Percentiles rank a stretch among this genome's conserved stretches.
These are phyloP conservation scores for Glaciozyma martinii DNA, from an alignment of 768 basidiomycete genomes.

Conservation along the genomic window DNA sequence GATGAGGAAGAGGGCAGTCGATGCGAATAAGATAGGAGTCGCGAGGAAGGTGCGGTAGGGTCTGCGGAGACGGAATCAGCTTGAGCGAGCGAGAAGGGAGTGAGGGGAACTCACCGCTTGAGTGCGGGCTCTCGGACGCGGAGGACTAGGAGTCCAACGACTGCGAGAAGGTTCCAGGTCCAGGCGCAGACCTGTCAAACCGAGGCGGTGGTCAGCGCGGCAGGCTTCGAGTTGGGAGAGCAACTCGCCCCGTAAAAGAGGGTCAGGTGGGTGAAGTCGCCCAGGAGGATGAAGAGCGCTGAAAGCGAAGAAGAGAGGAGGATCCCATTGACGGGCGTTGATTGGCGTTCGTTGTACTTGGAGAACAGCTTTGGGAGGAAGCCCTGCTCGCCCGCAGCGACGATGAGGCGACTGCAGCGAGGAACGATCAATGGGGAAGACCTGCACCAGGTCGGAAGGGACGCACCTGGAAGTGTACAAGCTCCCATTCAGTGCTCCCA, in stretches of 20 bases:
- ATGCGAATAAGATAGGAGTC: slow-evolving; percentile 83
- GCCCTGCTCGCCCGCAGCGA: slow-evolving; percentile 75
- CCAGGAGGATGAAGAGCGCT: slow-evolving; percentile 24
- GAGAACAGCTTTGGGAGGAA: slow-evolving; percentile 81
- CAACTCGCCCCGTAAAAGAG: slow-evolving; percentile 72
- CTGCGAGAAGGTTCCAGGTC: slow-evolving; percentile 45
- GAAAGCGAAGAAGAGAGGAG: slow-evolving; percentile 67
- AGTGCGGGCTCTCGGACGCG: slow-evolving; percentile 83
- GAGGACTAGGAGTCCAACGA: slow-evolving; percentile 76
- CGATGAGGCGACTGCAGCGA: slow-evolving; percentile 64
- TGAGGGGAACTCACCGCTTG: slow-evolving; percentile 50
- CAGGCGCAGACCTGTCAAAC: slow-evolving; percentile 31
- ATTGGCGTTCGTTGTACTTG: slow-evolving; percentile 58
- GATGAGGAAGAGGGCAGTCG: slow-evolving; percentile 76
- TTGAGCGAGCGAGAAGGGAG: not conserved
- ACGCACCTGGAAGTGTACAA: slow-evolving; percentile 44
- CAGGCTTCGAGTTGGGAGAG: not conserved
- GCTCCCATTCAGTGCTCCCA: slow-evolving; percentile 69
- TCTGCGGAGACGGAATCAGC: slow-evolving; percentile 41
- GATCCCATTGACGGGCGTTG: slow-evolving; percentile 83
- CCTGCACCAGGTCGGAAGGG: slow-evolving; percentile 29
- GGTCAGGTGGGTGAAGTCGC: slow-evolving; percentile 38
- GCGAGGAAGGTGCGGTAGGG: slow-evolving; percentile 88
- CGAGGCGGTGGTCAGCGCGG: not conserved
- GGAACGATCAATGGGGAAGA: slow-evolving; percentile 14